Base-by-base conservation (phyloP, 257 asterid genomes). In the Lycium ferocissimum region DNA sequence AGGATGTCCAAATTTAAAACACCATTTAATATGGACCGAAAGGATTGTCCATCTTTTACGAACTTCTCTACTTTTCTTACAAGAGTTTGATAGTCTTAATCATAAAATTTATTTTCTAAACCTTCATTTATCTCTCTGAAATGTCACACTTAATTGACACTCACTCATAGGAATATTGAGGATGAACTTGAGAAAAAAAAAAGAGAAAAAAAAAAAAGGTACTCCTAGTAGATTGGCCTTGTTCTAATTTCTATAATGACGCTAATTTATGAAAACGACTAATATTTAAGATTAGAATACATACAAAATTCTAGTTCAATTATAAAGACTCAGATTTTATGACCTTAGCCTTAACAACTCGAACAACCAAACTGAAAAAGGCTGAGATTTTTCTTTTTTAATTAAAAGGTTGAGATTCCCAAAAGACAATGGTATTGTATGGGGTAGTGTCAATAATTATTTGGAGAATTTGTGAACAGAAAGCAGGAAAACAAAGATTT, bases 401-500 rank as follows among this genome's bases (percentile, higher is more conserved):
- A 6, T 40, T 40, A 6, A 40, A 56, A 56, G 9, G 12, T 57
- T 59, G 33, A 59, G 26, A 59, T 59, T 7, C 18, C 7, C 11
- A 2, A n/a, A 59, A 59, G 66, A 58, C 26, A 59, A 59, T 57
- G 14, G 62, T 57, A 59, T 59, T 7, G 12, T 51, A 51, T 59
- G 66, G 65, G 11, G 11, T 26, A 59, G 66, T 7, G 11, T 17
- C 11, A 59, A 17, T 58, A 59, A 18, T 59, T 59, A 17, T 59
- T 62, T 62, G 5, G 70, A 59, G 66, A 20, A 26, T 22, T 62
- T 62, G 51, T 15, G 26, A 53, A 56, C 43, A 61, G 37, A 73
- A 78, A 63, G 13, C 47, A 49, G 78, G 66, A 20, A 14, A 81
- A 38, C 84, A 87, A 81, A 73, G 86, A 84, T 72, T 81, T 82